These are phyloP conservation scores for Takakia lepidozioides DNA, from an alignment of 225 moss, liverwort and hornwort genomes.

Conservation along the genomic window DNA sequence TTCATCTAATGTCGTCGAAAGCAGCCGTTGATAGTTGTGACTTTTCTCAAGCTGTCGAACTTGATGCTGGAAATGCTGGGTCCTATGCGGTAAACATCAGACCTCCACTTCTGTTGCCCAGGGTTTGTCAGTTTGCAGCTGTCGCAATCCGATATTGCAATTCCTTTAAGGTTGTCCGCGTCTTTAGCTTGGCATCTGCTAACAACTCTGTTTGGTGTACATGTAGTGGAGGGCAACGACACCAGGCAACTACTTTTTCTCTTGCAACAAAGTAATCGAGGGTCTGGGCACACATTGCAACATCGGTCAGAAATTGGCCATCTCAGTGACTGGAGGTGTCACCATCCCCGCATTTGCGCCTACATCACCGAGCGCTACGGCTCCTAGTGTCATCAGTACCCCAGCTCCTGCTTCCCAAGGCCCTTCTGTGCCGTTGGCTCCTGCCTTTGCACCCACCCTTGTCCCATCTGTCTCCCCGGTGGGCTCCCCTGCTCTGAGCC, in stretches of 20 bases:
- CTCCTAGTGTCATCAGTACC: not conserved
- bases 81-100: slow-evolving; percentile 18
- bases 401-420: not conserved
- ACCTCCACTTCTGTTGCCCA: too few species aligned
- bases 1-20: slow-evolving; percentile 20
- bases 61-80: slow-evolving; percentile 27
- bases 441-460: not conserved
- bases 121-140: too few species aligned
- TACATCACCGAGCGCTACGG: not conserved
- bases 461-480: too few species aligned
- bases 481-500: slow-evolving; percentile 7
- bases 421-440: not conserved
- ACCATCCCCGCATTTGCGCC: slow-evolving; percentile 3
- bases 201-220: not conserved
- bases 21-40: slow-evolving; percentile 23
- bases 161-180: not conserved
- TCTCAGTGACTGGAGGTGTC: slow-evolving; percentile 10
- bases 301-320: slow-evolving; percentile 31
- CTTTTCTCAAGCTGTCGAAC: slow-evolving; percentile 20
- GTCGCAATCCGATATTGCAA: too few species aligned
- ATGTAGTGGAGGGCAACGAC: slow-evolving; percentile 32
- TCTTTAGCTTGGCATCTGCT: not conserved
- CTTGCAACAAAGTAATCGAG: slow-evolving; percentile 37
- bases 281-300: slow-evolving; percentile 43
- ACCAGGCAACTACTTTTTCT: slow-evolving; percentile 26